Percentiles rank a stretch among this genome's conserved stretches.
Evolutionary conservation across 2,329 filamentous ascomycete species (phyloP).

Genomic region (Coleophoma eucalyptorum): DNA sequence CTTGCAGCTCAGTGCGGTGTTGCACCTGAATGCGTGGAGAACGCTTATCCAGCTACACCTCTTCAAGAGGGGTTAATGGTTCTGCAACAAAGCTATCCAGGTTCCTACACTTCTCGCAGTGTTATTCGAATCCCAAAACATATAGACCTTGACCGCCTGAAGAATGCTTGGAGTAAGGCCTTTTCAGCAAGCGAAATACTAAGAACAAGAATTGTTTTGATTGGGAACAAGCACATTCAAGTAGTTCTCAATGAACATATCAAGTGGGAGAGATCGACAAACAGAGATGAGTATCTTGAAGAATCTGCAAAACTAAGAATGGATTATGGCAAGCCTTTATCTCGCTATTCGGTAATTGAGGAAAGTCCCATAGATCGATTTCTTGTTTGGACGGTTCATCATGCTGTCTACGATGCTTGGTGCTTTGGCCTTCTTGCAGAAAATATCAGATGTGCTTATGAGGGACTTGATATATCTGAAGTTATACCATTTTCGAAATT

Average conservation of each 20-base stretch:
- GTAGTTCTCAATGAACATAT: slow-evolving; percentile 10
- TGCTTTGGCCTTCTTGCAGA: too few species aligned
- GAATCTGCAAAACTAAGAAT: slow-evolving; percentile 4
- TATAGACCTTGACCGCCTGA: too few species aligned
- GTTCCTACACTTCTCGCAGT: slow-evolving; percentile 27
- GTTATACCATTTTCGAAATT: too few species aligned
- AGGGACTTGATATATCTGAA: too few species aligned
- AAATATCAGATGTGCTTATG: too few species aligned
- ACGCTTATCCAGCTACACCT: slow-evolving; percentile 31
- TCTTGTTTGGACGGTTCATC: slow-evolving; percentile 34
- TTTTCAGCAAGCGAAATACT: slow-evolving; percentile 22
- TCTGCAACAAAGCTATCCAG: slow-evolving; percentile 23
- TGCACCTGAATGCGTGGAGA: too few species aligned
- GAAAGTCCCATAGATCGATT: not conserved
- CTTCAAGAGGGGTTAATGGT: slow-evolving; percentile 32
- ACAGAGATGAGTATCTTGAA: slow-evolving; percentile 2
- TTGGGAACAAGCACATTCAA: slow-evolving; percentile 7
- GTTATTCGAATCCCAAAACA: slow-evolving; percentile 3
- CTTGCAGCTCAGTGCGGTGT: too few species aligned
- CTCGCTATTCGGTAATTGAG: slow-evolving; percentile 5
- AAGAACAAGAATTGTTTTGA: slow-evolving; percentile 26
- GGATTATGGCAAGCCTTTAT: slow-evolving; percentile 1
- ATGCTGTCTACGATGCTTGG: slow-evolving; percentile 62
- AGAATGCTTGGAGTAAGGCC: too few species aligned
- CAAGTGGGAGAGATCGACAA: not conserved